phyloP scores from a whole-genome alignment of 2,329 filamentous ascomycete genomes.

The Boeremia exigua region DNA sequence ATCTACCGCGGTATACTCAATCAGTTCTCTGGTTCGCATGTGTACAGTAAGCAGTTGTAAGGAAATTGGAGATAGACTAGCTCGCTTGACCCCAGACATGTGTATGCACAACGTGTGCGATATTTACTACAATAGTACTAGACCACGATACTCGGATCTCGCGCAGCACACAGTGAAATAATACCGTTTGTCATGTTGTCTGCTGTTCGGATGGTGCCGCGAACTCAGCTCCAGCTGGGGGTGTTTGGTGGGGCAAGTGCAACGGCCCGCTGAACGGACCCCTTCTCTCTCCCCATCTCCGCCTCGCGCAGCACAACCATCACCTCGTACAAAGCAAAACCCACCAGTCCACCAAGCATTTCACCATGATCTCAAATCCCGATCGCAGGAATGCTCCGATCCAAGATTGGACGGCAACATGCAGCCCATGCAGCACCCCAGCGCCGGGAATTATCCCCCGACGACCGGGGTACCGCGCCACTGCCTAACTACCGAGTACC shows the following conservation, averaged over 20 bases:
- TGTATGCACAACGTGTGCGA: conserved; percentile 1
- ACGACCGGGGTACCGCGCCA: conserved; percentile 15
- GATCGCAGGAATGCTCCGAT: background rate
- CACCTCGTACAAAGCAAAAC: no score
- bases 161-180: background rate
- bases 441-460: background rate
- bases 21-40: no score
- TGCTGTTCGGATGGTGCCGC: background rate
- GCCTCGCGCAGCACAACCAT: background rate
- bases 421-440: background rate
- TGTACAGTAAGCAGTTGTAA: no score
- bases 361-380: background rate
- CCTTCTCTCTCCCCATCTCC: background rate
- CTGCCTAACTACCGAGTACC: conserved; percentile 12
- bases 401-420: background rate
- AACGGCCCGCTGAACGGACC: conserved; percentile 3
- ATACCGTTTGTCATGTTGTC: conserved; percentile 3
- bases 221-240: conserved; percentile 4
- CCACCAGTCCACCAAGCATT: background rate
- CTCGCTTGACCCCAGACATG: background rate
- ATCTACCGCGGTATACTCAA: background rate
- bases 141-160: background rate
- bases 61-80: no score
- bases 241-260: conserved; percentile 9
- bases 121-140: background rate